Evolutionary conservation across 768 basidiomycete genomes (phyloP), one percentile per base, ranked within the genome.

Genomic region (Leccinum pellstonianum): DNA sequence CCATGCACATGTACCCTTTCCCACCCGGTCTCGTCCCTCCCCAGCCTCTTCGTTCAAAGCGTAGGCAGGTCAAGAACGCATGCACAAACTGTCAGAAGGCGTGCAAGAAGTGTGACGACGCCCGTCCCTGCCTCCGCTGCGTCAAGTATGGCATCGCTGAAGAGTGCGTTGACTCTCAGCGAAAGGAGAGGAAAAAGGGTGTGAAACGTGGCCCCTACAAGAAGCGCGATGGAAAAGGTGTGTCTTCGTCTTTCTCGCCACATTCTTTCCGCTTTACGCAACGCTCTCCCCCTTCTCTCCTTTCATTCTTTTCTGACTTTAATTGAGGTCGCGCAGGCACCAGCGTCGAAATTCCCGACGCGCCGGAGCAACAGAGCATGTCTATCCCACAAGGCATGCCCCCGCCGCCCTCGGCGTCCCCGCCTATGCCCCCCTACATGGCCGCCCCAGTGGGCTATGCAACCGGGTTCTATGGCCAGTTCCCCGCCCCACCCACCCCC

Each of bases 171-270:
- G 91, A 95, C 77, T 94, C 93, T 31, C 87, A 90, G 74, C 83
- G 94, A 73, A 96, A 95, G 79, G 93, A 96, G 77, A 83, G 93
- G 69, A 91, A 91, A 74, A 91, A 90, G 72, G 90, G 90, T 64
- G 81, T 91, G 66, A 93, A 91, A 79, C 78, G 90, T 70, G 90
- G 90, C 49, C 91, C 91, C 75, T 93, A 93, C 88, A 92, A 92
- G 91, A 93, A 92, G 86, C 90, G 89, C 86, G 90, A 91, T 89
- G 86, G 84, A 83, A 90, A 88, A 83, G 84, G 90, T 91, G 71
- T 75, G 86, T 75, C 62, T 71, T 64, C 54, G 70, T 69, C 71
- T 65, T 73, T 74, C 65, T 68, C 54, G 59, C 62, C 62, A 52
- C 66, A 60, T 58, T 64, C 52, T 52, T 64, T 62, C 56, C 61